Evolutionary conservation across 164 flowering plant species (phyloP), one percentile per base, ranked within the genome.

Genomic region (Magnolia officinalis): DNA sequence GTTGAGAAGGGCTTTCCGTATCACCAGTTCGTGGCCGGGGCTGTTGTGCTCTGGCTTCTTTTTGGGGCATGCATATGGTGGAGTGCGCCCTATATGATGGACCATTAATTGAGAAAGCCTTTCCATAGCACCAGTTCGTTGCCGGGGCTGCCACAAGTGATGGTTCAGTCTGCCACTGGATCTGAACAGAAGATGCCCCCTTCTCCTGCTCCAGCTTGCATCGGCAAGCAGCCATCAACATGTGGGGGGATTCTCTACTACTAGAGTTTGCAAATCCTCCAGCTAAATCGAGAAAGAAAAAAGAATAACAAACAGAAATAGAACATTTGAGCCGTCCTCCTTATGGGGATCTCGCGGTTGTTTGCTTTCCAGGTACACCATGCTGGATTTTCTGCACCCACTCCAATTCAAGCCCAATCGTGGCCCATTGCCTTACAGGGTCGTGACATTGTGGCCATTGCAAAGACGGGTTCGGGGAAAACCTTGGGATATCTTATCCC

Each of bases 331-430:
- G 80, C 77, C 77, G 77, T 78, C 82, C 78, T 78, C 82, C 87
- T 87, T 75, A 85, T 78, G 72, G 84, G 81, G 83, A 81, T 78
- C 77, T 77, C 78, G 80, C 78, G 79, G 83, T 78, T 78, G 79
- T 88, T 85, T 86, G 76, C 80, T 79, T 86, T 83, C 82, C 90
- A 93, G 98, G 91, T 87, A 77, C 86, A 80, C 19, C 77, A 78
- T 77, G 98, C 98, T 72, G 97, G 98, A 55, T 95, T 92, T 78
- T 78, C 92, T 74, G 82, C 92, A 26, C 98, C 97, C 29, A 90
- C 96, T 74, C 98, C 98, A 75, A 93, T 95, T 72, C 98, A 95
- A 83, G 97, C 96, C 20, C 97, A 93, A 81, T 86, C 98, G 50
- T 92, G 96, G 95, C 96, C 98, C 23, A 81, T 95, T 80, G 96